These are phyloP conservation scores for Candida mesenterica DNA, from an alignment of 1,139 yeast genomes.

Conservation along the genomic window DNA sequence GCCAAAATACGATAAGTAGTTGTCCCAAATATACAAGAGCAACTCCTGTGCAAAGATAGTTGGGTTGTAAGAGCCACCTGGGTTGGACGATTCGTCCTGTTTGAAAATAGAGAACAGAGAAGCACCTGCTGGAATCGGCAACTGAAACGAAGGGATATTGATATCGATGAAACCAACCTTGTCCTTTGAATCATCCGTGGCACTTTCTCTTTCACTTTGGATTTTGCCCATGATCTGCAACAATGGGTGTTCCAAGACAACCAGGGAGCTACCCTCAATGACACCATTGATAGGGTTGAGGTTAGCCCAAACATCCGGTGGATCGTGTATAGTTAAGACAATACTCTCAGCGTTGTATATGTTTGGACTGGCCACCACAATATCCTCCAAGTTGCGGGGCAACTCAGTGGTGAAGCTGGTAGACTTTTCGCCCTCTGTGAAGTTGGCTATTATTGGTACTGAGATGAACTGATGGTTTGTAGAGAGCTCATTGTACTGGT, in stretches of 20 bases:
- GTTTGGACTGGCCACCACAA: slow-evolving; percentile 73
- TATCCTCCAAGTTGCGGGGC: slow-evolving; percentile 58
- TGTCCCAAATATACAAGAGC: slow-evolving; percentile 83
- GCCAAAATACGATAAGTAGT: slow-evolving; percentile 72
- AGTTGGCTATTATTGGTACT: slow-evolving; percentile 57
- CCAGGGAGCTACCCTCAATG: slow-evolving; percentile 69
- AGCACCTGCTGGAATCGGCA: slow-evolving; percentile 26
- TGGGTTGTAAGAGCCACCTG: slow-evolving; percentile 48
- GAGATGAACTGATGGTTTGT: slow-evolving; percentile 58
- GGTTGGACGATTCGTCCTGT: slow-evolving; percentile 2
- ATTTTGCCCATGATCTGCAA: slow-evolving; percentile 36
- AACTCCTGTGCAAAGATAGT: slow-evolving; percentile 73
- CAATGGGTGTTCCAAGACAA: slow-evolving; percentile 52
- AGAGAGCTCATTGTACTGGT: slow-evolving; percentile 61
- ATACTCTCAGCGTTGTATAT: slow-evolving; percentile 63
- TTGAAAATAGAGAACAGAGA: slow-evolving; percentile 10
- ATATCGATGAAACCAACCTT: slow-evolving; percentile 82
- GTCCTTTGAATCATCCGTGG: slow-evolving; percentile 51
- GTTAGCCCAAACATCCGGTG: slow-evolving; percentile 92
- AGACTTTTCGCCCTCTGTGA: slow-evolving; percentile 23
- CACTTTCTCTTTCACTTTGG: slow-evolving; percentile 24
- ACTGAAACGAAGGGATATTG: slow-evolving; percentile 58
- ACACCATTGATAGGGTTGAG: slow-evolving; percentile 77
- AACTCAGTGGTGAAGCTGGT: slow-evolving; percentile 41
- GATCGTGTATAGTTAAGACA: slow-evolving; percentile 78